Conservation (phyloP, 345 rosid genomes). For the Citrus hindsii region DNA sequence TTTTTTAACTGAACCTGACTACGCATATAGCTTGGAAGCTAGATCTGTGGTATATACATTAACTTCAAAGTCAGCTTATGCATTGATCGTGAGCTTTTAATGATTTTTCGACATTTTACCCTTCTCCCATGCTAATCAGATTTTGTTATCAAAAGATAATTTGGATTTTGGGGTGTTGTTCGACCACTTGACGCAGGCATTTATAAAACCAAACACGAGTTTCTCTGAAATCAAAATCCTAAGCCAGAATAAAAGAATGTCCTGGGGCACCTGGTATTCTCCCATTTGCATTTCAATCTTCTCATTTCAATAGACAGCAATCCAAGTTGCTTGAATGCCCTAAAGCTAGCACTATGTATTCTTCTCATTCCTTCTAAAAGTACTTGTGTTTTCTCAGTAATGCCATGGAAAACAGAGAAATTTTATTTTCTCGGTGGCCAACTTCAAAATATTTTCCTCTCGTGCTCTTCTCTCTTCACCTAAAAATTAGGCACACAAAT, state of each 20-base stretch:
- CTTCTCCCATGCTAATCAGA: not conserved
- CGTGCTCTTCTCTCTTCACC: not conserved
- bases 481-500: slow-evolving; percentile 1
- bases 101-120: not conserved
- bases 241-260: not conserved
- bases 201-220: not conserved
- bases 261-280: not conserved
- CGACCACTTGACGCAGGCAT: not conserved
- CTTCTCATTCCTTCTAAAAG: not conserved
- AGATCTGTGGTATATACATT: not conserved
- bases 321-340: not conserved
- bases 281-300: not conserved
- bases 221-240: not conserved
- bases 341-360: not conserved
- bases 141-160: not conserved
- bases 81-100: not conserved
- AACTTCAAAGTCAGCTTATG: not conserved
- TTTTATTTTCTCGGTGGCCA: not conserved
- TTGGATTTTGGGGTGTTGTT: not conserved
- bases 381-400: not conserved
- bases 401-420: not conserved
- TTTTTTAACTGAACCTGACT: not conserved
- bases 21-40: not conserved
- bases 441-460: not conserved
- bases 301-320: no score